Conservation (phyloP, 2,329 filamentous ascomycete species). For the Neonectria ditissima region DNA sequence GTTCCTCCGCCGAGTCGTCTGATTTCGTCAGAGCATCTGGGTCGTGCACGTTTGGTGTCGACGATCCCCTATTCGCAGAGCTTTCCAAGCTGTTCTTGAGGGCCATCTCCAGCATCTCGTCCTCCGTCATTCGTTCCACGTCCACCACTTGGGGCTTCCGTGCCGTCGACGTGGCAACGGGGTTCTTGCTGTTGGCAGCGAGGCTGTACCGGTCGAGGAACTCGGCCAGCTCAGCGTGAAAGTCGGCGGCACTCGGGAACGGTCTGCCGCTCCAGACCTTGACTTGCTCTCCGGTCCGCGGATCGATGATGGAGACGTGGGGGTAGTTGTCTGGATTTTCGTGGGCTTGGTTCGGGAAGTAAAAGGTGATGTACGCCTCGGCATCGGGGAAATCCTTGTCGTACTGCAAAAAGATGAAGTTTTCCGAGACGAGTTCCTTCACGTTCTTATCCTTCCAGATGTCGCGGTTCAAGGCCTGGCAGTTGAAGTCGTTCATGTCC, state of each 20-base stretch:
- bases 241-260: slow-evolving; percentile 80
- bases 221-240: slow-evolving; percentile 91
- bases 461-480: slow-evolving; percentile 92
- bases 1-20: slow-evolving; percentile 55
- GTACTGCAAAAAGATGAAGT: slow-evolving; percentile 97
- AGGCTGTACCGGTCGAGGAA: slow-evolving; percentile 98
- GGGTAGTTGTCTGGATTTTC: slow-evolving; percentile 93
- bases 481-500: slow-evolving; percentile 92
- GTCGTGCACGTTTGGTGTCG: slow-evolving; percentile 73
- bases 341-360: slow-evolving; percentile 77
- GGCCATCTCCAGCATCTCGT: slow-evolving; percentile 96
- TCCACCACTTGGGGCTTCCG: slow-evolving; percentile 78
- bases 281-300: slow-evolving; percentile 94
- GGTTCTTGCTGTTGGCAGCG: slow-evolving; percentile 89
- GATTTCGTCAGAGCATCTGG: slow-evolving; percentile 89
- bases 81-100: slow-evolving; percentile 86
- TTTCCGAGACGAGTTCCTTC: slow-evolving; percentile 83
- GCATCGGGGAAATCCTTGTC: slow-evolving; percentile 85
- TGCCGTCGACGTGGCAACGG: slow-evolving; percentile 75
- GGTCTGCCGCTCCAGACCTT: slow-evolving; percentile 94
- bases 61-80: slow-evolving; percentile 49
- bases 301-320: slow-evolving; percentile 95
- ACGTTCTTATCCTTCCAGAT: slow-evolving; percentile 92
- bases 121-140: slow-evolving; percentile 91
- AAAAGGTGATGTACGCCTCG: slow-evolving; percentile 87